Percentiles rank a stretch among this genome's conserved stretches.
phyloP scores from a whole-genome alignment of 2,329 filamentous ascomycete species.

The Penicillium sp. region DNA sequence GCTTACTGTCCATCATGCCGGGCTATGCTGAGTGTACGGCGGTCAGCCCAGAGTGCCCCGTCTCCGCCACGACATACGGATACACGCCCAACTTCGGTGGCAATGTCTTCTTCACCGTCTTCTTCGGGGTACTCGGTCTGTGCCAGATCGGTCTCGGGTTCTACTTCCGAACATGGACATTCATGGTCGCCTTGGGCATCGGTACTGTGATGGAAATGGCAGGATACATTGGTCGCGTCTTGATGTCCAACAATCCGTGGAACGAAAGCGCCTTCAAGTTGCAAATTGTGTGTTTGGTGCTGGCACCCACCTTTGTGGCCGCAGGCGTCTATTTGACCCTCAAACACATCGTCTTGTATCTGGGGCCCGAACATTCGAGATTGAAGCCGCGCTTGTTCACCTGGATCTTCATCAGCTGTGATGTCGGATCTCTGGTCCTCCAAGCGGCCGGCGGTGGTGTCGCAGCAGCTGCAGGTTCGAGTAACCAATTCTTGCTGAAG shows the following conservation, averaged over 20 bases:
- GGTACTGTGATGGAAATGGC: slow-evolving; percentile 53
- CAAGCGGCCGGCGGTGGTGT: slow-evolving; percentile 59
- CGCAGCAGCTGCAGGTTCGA: slow-evolving; percentile 50
- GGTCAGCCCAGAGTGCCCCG: slow-evolving; percentile 41
- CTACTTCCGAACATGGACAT: slow-evolving; percentile 56
- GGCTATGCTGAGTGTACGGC: slow-evolving; percentile 32
- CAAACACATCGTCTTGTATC: slow-evolving; percentile 56
- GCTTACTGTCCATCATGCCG: slow-evolving; percentile 10
- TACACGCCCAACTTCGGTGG: slow-evolving; percentile 54
- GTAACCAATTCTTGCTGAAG: slow-evolving; percentile 38
- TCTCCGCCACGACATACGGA: slow-evolving; percentile 51
- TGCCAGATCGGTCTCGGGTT: slow-evolving; percentile 51
- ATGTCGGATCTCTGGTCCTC: slow-evolving; percentile 57
- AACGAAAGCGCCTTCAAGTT: slow-evolving; percentile 49
- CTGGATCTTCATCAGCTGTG: slow-evolving; percentile 60
- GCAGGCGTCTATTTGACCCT: slow-evolving; percentile 58
- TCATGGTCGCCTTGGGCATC: slow-evolving; percentile 49
- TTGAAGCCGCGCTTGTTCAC: slow-evolving; percentile 54
- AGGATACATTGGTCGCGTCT: slow-evolving; percentile 56
- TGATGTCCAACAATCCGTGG: slow-evolving; percentile 55
- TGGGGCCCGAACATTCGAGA: slow-evolving; percentile 50
- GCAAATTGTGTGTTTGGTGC: slow-evolving; percentile 56
- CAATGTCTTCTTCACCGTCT: slow-evolving; percentile 53
- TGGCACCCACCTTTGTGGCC: slow-evolving; percentile 56
- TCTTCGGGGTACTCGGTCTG: slow-evolving; percentile 51